Evolutionary conservation across 2,329 filamentous ascomycete genomes (phyloP).

Genomic region (Aspergillus ustus): DNA sequence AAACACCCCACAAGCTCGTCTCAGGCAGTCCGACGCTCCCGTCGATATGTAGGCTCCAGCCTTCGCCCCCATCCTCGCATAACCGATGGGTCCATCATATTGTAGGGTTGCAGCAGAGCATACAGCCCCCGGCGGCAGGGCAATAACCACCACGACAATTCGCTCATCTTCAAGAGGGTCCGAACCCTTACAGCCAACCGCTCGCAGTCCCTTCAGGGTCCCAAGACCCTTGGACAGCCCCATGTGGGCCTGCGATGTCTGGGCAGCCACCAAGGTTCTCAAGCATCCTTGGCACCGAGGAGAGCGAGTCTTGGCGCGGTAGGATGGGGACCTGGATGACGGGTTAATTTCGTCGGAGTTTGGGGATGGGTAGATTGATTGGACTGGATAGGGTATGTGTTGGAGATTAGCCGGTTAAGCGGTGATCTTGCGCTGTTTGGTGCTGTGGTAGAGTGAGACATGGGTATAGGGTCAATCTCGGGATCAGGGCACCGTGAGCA

Average conservation of each 20-base stretch:
- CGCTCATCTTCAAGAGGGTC: background rate
- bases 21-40: background rate
- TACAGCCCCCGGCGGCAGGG: background rate
- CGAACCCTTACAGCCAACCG: background rate
- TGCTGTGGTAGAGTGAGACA: background rate
- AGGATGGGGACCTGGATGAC: background rate
- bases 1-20: too few species aligned
- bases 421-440: background rate
- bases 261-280: constrained; percentile 23
- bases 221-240: background rate
- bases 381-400: background rate
- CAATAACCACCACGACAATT: background rate
- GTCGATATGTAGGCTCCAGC: background rate
- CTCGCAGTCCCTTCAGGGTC: background rate
- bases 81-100: background rate
- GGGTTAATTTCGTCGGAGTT: background rate
- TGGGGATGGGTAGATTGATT: background rate
- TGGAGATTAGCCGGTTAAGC: background rate
- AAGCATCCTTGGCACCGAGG: constrained; percentile 21
- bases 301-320: constrained; percentile 15
- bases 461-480: background rate
- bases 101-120: constrained; percentile 5
- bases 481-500: background rate
- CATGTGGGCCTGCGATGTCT: background rate
- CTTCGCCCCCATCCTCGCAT: background rate